phyloP scores from a whole-genome alignment of 2,329 filamentous ascomycete species.

The Neocatenulostroma microsporum region DNA sequence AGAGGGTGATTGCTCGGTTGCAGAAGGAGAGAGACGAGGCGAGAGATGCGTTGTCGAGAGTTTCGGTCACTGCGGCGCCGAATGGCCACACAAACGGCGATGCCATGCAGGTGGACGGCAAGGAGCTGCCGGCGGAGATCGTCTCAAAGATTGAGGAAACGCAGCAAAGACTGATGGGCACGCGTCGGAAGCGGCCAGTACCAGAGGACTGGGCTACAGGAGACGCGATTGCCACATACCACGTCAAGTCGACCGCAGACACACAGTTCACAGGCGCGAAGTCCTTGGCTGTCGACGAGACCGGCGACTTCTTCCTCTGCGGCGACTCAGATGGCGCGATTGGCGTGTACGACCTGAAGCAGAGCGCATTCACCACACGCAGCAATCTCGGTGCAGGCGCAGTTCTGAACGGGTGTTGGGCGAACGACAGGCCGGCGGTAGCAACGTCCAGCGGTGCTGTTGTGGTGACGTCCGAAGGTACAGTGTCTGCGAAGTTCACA shows the following conservation, averaged over 20 bases:
- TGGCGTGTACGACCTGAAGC: constrained; percentile 69
- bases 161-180: constrained; percentile 75
- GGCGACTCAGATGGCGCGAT: constrained; percentile 67
- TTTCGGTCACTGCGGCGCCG: constrained; percentile 59
- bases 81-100: constrained; percentile 55
- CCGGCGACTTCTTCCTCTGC: constrained; percentile 61
- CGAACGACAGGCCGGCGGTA: constrained; percentile 60
- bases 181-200: constrained; percentile 79
- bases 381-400: constrained; percentile 57
- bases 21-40: constrained; percentile 91
- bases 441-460: constrained; percentile 68
- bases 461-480: constrained; percentile 68
- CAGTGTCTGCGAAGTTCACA: constrained; percentile 60
- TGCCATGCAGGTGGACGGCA: constrained; percentile 85
- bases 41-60: constrained; percentile 74
- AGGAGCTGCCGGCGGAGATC: constrained; percentile 65
- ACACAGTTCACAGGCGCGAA: constrained; percentile 53
- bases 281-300: constrained; percentile 50
- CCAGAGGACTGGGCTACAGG: constrained; percentile 77
- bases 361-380: constrained; percentile 65
- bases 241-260: constrained; percentile 47
- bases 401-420: constrained; percentile 60
- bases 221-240: constrained; percentile 59
- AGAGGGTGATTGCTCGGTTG: constrained; percentile 84
- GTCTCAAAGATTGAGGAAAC: constrained; percentile 68